Conservation (phyloP, 2,329 filamentous ascomycete species). For the Penicillium sp. region DNA sequence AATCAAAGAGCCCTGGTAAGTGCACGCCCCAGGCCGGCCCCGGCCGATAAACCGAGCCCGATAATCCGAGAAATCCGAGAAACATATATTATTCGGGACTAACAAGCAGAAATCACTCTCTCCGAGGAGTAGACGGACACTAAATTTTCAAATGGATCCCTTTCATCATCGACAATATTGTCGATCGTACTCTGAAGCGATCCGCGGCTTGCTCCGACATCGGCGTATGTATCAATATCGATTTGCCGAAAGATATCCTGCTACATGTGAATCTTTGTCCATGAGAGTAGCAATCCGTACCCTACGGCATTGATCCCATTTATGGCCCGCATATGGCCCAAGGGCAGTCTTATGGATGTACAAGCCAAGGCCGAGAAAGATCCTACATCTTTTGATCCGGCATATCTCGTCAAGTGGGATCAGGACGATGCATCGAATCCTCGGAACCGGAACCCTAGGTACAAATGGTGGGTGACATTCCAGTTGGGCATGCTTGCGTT, state of each 20-base stretch:
- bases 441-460: slow-evolving; percentile 43
- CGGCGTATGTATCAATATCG: neutral
- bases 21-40: neutral
- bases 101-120: neutral
- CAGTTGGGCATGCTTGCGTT: slow-evolving; percentile 52
- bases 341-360: neutral
- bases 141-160: neutral
- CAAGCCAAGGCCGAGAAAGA: neutral
- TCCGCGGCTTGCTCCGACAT: neutral
- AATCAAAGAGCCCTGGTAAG: neutral
- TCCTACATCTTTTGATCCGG: slow-evolving; percentile 1
- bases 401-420: slow-evolving; percentile 15
- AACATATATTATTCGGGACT: neutral
- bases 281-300: neutral
- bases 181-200: neutral
- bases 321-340: neutral
- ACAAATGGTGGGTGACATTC: slow-evolving; percentile 51
- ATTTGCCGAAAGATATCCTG: neutral
- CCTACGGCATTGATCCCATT: neutral
- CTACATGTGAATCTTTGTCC: neutral
- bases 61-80: neutral
- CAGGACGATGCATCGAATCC: slow-evolving; percentile 39
- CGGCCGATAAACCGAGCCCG: neutral
- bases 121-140: neutral
- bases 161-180: neutral